phyloP scores from a whole-genome alignment of 116 monocot species.

The Papilionanthe hybrid region DNA sequence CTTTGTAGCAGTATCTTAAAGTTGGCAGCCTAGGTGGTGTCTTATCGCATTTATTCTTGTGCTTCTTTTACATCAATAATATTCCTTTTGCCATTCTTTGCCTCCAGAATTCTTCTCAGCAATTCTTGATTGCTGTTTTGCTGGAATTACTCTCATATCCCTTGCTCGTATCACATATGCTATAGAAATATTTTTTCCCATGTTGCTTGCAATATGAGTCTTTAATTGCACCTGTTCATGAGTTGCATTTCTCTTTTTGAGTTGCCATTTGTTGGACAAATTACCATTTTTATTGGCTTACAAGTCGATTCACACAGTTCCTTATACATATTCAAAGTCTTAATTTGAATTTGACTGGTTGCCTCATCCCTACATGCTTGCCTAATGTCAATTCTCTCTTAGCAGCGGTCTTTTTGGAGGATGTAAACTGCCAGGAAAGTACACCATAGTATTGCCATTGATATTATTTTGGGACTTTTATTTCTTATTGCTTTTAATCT shows the following conservation, averaged over 20 bases:
- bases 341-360: background rate
- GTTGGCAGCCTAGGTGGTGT: too few relatives aligned
- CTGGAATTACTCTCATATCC: too few relatives aligned
- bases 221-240: background rate
- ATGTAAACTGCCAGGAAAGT: background rate
- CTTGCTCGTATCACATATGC: background rate
- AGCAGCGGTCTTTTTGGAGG: background rate
- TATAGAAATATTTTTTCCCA: background rate
- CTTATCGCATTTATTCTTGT: too few relatives aligned
- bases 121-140: too few relatives aligned
- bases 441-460: background rate
- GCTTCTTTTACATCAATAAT: too few relatives aligned
- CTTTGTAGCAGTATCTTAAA: too few relatives aligned
- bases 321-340: background rate
- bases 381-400: background rate
- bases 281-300: background rate
- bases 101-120: too few relatives aligned
- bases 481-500: background rate
- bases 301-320: background rate
- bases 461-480: background rate
- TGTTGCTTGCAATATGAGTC: too few relatives aligned
- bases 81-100: too few relatives aligned
- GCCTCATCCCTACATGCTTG: background rate
- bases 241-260: constrained; percentile 3
- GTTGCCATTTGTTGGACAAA: background rate